phyloP scores from a whole-genome alignment of 78 protist species.

The Dictyostelium citrinum region DNA sequence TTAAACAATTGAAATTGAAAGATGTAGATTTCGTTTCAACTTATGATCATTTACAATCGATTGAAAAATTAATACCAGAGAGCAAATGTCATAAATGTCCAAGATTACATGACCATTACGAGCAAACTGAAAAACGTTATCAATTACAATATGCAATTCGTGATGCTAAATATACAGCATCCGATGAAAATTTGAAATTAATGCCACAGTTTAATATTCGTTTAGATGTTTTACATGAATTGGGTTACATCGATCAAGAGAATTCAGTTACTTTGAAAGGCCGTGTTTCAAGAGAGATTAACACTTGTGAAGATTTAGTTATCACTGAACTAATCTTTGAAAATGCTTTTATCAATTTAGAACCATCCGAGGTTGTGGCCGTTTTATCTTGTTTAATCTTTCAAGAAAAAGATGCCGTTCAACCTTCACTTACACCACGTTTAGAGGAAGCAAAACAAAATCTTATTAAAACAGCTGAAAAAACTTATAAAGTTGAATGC shows the following conservation, averaged over 20 bases:
- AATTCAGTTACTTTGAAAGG: slow-evolving; percentile 89
- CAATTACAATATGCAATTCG: slow-evolving; percentile 21
- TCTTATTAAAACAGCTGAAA: background rate
- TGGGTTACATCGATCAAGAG: slow-evolving; percentile 79
- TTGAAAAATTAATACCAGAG: slow-evolving; percentile 37
- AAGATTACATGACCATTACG: slow-evolving; percentile 45
- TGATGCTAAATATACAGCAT: background rate
- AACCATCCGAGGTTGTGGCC: slow-evolving; percentile 86
- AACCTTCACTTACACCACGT: slow-evolving; percentile 72
- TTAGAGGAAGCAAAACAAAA: slow-evolving; percentile 28
- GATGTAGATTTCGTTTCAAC: slow-evolving; percentile 24
- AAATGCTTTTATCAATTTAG: slow-evolving; percentile 79
- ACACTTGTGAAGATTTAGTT: slow-evolving; percentile 87
- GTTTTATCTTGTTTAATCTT: slow-evolving; percentile 83
- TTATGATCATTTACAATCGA: slow-evolving; percentile 7
- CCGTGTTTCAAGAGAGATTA: slow-evolving; percentile 90
- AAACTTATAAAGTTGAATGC: slow-evolving; percentile 49
- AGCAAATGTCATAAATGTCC: slow-evolving; percentile 86
- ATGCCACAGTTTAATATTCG: slow-evolving; percentile 93
- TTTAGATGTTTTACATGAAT: slow-evolving; percentile 69
- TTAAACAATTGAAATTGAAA: slow-evolving; percentile 52
- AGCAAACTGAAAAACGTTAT: background rate
- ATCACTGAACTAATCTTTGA: slow-evolving; percentile 93
- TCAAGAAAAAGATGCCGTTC: slow-evolving; percentile 80
- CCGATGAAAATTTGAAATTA: slow-evolving; percentile 82